Conservation (phyloP, 2,329 filamentous ascomycete species). For the Lanzia echinophila region DNA sequence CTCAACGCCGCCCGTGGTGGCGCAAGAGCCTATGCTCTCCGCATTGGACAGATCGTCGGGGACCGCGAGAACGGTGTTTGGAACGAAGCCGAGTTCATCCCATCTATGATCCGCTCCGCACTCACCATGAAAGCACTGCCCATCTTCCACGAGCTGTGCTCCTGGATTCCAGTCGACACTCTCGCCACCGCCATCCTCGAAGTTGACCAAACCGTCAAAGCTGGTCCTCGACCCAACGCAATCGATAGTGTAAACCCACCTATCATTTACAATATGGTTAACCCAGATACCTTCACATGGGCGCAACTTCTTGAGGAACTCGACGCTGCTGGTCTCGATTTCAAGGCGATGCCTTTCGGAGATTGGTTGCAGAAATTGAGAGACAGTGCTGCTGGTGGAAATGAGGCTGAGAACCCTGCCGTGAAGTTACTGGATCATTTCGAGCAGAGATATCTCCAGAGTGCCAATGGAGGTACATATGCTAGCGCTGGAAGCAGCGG, state of each 20-base stretch:
- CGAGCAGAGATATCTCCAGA: slow-evolving; percentile 9
- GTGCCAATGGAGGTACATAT: neutral
- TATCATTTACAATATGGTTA: slow-evolving; percentile 46
- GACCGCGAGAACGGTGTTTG: slow-evolving; percentile 39
- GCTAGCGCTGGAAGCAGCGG: slow-evolving; percentile 2
- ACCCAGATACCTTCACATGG: slow-evolving; percentile 41
- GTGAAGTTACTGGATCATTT: slow-evolving; percentile 10
- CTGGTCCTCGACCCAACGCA: slow-evolving; percentile 7
- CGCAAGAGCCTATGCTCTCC: slow-evolving; percentile 32
- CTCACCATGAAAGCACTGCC: slow-evolving; percentile 39
- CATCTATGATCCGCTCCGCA: slow-evolving; percentile 43
- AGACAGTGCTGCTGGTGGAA: slow-evolving; percentile 39
- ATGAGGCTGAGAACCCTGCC: slow-evolving; percentile 24
- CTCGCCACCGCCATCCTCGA: slow-evolving; percentile 38
- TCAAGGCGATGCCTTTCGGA: slow-evolving; percentile 36
- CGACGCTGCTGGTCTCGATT: slow-evolving; percentile 37
- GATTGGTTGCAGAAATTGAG: slow-evolving; percentile 41
- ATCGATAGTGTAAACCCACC: slow-evolving; percentile 8
- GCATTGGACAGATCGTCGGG: slow-evolving; percentile 46
- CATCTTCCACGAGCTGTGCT: slow-evolving; percentile 34
- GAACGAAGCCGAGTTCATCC: slow-evolving; percentile 46
- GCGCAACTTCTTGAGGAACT: slow-evolving; percentile 45
- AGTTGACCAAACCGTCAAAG: slow-evolving; percentile 26
- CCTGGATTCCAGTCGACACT: slow-evolving; percentile 41
- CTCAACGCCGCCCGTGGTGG: slow-evolving; percentile 30